These are phyloP conservation scores for Cotoneaster glaucophyllus DNA, from an alignment of 306 rosid species.

Conservation along the genomic window DNA sequence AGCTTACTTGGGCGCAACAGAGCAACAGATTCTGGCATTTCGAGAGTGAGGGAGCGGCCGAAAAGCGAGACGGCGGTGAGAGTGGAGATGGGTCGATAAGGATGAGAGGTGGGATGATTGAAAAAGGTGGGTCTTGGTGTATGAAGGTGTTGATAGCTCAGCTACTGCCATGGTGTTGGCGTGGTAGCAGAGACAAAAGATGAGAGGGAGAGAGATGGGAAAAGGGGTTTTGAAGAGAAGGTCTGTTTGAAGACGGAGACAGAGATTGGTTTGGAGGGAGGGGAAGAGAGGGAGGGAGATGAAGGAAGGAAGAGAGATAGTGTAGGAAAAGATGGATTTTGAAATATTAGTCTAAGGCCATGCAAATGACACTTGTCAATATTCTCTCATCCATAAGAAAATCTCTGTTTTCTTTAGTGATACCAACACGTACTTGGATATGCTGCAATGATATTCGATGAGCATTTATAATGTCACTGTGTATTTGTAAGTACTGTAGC, in stretches of 20 bases:
- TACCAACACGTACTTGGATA: too few species aligned
- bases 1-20: constrained; percentile 70
- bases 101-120: constrained; percentile 44
- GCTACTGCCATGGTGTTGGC: constrained; percentile 51
- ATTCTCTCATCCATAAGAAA: constrained; percentile 7
- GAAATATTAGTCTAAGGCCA: constrained; percentile 49
- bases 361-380: constrained; percentile 59
- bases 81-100: constrained; percentile 36
- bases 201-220: background rate
- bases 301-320: background rate
- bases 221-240: constrained; percentile 6
- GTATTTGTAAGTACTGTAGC: too few species aligned
- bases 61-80: constrained; percentile 28
- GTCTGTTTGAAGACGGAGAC: background rate
- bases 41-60: constrained; percentile 30
- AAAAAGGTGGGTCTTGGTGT: constrained; percentile 31
- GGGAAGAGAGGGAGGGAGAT: background rate
- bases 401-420: background rate
- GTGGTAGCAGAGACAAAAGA: constrained; percentile 19
- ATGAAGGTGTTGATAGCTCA: constrained; percentile 48
- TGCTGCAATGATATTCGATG: too few species aligned
- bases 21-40: constrained; percentile 48
- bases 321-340: constrained; percentile 1
- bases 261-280: constrained; percentile 30
- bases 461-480: too few species aligned